Conservation (phyloP, 1,284 basidiomycete species). For the Moesziomyces sp. region DNA sequence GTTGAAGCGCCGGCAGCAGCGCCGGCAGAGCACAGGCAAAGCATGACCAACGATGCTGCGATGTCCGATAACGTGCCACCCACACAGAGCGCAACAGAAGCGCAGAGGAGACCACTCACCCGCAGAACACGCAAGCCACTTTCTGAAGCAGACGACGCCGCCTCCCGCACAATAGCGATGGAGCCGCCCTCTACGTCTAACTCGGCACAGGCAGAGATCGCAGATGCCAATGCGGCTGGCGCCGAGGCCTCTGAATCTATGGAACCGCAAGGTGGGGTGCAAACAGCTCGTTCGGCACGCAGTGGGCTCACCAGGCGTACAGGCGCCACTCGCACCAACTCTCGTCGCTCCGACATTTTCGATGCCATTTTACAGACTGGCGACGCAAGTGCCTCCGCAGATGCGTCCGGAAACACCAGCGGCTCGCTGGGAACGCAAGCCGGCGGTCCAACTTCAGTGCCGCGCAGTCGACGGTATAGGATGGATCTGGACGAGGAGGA, state of each 20-base stretch:
- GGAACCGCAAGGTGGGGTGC: constrained; percentile 5
- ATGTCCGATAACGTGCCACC: background rate
- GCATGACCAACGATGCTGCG: background rate
- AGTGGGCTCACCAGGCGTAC: constrained; percentile 39
- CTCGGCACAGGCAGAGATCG: no score
- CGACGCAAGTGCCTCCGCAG: background rate
- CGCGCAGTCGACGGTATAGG: constrained; percentile 35
- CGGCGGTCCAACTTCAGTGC: constrained; percentile 2
- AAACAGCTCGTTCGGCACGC: constrained; percentile 15
- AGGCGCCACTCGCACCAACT: constrained; percentile 23
- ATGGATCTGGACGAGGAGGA: constrained; percentile 54
- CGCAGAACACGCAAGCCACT: constrained; percentile 37
- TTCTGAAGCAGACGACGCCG: background rate
- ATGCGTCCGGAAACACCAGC: background rate
- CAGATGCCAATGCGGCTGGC: background rate
- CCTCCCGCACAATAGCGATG: background rate
- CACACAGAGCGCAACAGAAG: constrained; percentile 6
- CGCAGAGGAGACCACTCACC: constrained; percentile 31
- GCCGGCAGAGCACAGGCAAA: background rate
- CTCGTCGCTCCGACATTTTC: constrained; percentile 45
- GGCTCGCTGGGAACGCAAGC: background rate
- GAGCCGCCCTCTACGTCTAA: no score
- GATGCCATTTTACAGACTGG: constrained; percentile 22
- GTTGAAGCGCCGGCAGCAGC: background rate
- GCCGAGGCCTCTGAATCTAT: background rate